Conservation (phyloP, 2,329 filamentous ascomycete species). For the Calonectria crousiana region DNA sequence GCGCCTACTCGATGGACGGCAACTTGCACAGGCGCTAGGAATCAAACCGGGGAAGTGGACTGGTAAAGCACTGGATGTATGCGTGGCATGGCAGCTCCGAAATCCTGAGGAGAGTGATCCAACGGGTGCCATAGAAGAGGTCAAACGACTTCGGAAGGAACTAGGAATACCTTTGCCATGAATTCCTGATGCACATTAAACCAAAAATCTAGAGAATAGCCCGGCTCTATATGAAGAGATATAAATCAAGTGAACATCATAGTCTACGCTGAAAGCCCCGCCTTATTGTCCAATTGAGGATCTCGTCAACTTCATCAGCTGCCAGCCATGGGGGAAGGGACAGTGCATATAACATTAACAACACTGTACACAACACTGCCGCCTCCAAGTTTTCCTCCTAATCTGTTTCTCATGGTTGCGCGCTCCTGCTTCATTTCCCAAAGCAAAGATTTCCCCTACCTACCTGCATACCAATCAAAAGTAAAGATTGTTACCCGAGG, state of each 20-base stretch:
- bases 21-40: constrained; percentile 76
- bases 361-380: neutral
- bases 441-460: neutral
- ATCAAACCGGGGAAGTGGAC: constrained; percentile 88
- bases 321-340: neutral
- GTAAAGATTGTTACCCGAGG: neutral
- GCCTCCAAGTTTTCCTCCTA: neutral
- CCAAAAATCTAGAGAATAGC: neutral
- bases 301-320: no score
- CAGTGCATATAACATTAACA: neutral
- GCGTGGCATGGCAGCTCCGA: constrained; percentile 89
- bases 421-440: neutral
- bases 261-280: neutral
- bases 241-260: neutral
- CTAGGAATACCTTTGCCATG: constrained; percentile 55
- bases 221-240: no score
- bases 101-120: constrained; percentile 76
- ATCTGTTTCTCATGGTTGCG: neutral
- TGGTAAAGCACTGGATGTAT: constrained; percentile 80
- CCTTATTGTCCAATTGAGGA: neutral
- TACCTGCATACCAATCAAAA: no score
- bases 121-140: constrained; percentile 69
- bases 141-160: constrained; percentile 64
- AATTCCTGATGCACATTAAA: neutral
- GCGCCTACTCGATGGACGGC: constrained; percentile 79